These are phyloP conservation scores for Capsicum chinense DNA, from an alignment of 257 asterid genomes.

Conservation along the genomic window DNA sequence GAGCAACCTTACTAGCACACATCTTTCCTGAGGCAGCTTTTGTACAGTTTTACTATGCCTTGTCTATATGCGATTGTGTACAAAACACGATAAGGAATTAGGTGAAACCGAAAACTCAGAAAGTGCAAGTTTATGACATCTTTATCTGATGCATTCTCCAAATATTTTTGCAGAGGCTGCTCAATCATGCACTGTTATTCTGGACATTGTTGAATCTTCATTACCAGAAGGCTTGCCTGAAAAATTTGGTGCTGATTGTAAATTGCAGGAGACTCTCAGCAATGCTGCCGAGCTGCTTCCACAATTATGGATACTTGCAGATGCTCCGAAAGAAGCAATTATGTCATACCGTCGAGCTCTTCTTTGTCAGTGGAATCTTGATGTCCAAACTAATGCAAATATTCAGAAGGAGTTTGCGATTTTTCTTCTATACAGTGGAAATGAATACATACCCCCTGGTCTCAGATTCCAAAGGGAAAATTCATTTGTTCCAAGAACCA, in stretches of 20 bases:
- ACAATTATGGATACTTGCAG: constrained; percentile 79
- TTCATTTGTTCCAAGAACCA: constrained; percentile 82
- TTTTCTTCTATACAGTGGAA: constrained; percentile 83
- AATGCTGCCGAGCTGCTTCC: constrained; percentile 92
- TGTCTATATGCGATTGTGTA: constrained; percentile 5
- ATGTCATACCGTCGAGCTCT: constrained; percentile 84
- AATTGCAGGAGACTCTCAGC: constrained; percentile 84
- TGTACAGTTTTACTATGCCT: background rate
- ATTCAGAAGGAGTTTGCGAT: constrained; percentile 80
- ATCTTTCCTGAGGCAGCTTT: background rate
- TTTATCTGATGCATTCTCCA: constrained; percentile 40
- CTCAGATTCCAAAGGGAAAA: constrained; percentile 72
- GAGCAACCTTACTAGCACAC: background rate
- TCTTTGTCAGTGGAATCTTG: constrained; percentile 85
- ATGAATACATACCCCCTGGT: constrained; percentile 72
- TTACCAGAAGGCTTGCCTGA: constrained; percentile 90
- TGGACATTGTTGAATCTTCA: constrained; percentile 91
- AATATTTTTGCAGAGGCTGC: constrained; percentile 91
- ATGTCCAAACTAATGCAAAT: constrained; percentile 66
- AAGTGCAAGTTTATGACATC: background rate
- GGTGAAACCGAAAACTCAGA: constrained; percentile 4
- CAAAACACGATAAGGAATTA: background rate
- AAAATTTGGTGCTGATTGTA: constrained; percentile 77
- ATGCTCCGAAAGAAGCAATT: constrained; percentile 71
- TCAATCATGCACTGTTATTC: constrained; percentile 84